Evolutionary conservation across 2,329 filamentous ascomycete genomes (phyloP).

Genomic region (Ceratocystis cacaofunesta): DNA sequence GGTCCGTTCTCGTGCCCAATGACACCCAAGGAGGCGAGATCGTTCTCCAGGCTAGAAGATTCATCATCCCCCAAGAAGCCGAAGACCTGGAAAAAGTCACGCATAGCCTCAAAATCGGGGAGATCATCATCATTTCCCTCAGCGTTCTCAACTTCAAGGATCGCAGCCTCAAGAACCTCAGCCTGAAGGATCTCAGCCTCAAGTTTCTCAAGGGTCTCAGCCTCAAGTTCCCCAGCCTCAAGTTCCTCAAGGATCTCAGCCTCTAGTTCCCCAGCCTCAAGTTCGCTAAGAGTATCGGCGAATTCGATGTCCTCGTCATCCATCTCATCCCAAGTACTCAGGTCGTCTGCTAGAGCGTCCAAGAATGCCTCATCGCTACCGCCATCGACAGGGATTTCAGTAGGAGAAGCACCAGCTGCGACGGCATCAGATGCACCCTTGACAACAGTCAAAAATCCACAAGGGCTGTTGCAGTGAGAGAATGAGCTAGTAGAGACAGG

Average conservation of each 20-base stretch:
- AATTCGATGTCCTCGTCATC: neutral
- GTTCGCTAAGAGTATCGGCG: neutral
- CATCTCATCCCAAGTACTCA: too few species aligned
- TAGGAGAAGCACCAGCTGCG: neutral
- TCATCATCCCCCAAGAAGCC: neutral
- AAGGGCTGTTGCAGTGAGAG: neutral
- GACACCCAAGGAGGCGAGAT: too few species aligned
- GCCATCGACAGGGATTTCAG: too few species aligned
- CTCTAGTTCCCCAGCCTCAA: neutral
- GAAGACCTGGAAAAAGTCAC: too few species aligned
- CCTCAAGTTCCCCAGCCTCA: neutral
- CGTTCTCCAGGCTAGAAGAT: too few species aligned
- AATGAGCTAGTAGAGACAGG: neutral
- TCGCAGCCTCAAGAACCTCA: neutral
- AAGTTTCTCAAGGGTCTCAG: neutral
- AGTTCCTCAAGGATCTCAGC: neutral
- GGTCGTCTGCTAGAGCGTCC: too few species aligned
- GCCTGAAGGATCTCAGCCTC: neutral
- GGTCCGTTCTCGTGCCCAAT: too few species aligned
- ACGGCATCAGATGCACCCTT: conserved; percentile 3
- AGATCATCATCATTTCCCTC: neutral
- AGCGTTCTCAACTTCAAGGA: too few species aligned
- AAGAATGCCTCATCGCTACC: too few species aligned
- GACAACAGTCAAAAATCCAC: neutral
- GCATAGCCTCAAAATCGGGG: neutral